phyloP scores from a whole-genome alignment of 345 rosid genomes.

The Salix caprea region DNA sequence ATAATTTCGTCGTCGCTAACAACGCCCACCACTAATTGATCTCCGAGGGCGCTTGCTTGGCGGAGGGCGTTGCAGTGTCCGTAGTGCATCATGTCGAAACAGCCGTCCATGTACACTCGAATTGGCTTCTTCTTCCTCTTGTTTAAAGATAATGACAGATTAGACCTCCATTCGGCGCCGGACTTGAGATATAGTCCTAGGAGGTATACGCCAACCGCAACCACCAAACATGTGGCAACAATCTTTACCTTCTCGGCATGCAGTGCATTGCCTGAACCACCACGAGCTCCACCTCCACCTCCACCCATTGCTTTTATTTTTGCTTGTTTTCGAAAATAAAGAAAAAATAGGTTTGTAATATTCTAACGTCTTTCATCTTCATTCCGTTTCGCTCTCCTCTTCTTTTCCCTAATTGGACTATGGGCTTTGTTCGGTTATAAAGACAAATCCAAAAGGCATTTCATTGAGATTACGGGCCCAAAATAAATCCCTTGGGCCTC shows the following conservation, averaged over 20 bases:
- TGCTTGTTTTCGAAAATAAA: background rate
- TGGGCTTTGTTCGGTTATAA: background rate
- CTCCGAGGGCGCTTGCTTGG: constrained; percentile 71
- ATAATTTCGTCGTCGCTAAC: constrained; percentile 70
- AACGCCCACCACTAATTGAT: constrained; percentile 64
- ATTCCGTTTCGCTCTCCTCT: background rate
- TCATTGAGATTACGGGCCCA: background rate
- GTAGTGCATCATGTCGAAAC: constrained; percentile 85
- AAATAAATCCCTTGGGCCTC: background rate
- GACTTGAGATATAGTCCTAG: constrained; percentile 14
- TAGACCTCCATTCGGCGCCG: constrained; percentile 1
- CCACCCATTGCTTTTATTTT: background rate
- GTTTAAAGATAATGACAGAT: background rate
- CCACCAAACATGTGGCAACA: background rate
- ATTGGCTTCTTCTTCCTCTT: constrained; percentile 43
- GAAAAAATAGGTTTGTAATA: background rate
- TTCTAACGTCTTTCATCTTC: background rate
- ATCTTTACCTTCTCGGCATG: background rate
- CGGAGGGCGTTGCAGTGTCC: constrained; percentile 82
- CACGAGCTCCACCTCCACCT: background rate
- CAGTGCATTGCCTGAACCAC: background rate
- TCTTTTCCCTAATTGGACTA: background rate
- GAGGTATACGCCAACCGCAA: constrained; percentile 15
- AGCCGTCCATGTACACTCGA: constrained; percentile 79
- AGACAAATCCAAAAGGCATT: background rate